These are phyloP conservation scores for Lycium barbarum DNA, from an alignment of 257 asterid genomes.

Conservation along the genomic window DNA sequence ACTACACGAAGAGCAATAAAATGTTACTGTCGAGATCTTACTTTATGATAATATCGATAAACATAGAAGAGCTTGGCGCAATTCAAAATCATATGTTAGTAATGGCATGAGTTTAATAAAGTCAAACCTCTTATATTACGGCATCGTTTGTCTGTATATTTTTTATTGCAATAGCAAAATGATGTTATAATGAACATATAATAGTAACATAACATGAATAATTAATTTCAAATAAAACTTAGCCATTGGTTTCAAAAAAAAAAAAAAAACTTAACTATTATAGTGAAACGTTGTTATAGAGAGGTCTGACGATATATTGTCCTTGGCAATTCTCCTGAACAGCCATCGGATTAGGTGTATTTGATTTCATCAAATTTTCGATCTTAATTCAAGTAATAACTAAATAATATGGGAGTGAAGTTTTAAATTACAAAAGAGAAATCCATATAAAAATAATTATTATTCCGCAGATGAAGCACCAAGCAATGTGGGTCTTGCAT, in stretches of 20 bases:
- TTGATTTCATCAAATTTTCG: neutral
- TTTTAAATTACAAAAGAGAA: neutral
- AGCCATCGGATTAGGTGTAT: neutral
- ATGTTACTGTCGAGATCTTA: too few species aligned
- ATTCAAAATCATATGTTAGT: neutral
- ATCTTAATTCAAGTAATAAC: neutral
- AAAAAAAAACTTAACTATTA: too few species aligned
- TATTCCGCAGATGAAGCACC: neutral
- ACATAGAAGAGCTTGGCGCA: neutral
- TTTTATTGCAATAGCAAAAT: too few species aligned
- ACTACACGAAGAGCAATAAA: too few species aligned
- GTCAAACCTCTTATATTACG: too few species aligned
- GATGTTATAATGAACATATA: too few species aligned
- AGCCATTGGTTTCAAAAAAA: too few species aligned
- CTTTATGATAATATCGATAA: neutral
- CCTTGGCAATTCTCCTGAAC: neutral
- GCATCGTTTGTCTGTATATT: too few species aligned
- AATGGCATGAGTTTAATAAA: neutral
- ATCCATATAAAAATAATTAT: neutral
- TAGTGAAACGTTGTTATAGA: too few species aligned
- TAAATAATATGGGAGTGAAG: neutral
- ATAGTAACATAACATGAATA: too few species aligned
- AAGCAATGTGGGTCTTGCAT: neutral
- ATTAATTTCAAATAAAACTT: too few species aligned
- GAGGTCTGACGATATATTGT: neutral